A percentile compares a stretch with the other conserved stretches of the same genome.
phyloP scores from a whole-genome alignment of 345 rosid genomes.

The Eutrema yunnanense region DNA sequence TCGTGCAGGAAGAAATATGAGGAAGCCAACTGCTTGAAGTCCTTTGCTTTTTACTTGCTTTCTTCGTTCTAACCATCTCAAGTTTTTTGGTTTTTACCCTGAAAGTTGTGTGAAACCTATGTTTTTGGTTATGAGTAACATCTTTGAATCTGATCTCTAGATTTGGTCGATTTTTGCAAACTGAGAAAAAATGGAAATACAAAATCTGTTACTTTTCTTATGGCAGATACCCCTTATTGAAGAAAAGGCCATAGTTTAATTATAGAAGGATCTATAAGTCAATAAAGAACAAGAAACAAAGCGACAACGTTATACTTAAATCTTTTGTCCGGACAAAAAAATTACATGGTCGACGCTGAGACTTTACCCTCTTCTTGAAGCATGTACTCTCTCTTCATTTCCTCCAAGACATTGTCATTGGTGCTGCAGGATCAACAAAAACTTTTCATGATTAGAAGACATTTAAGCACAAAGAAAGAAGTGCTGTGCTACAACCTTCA shows the following conservation, averaged over 20 bases:
- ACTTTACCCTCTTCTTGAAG: constrained; percentile 55
- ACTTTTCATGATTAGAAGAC: not conserved
- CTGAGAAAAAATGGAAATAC: not conserved
- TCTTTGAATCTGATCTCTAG: not conserved
- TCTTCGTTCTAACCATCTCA: not conserved
- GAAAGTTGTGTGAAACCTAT: constrained; percentile 1
- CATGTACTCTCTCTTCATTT: constrained; percentile 81
- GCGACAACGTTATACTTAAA: too few relatives aligned
- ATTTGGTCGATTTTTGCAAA: not conserved
- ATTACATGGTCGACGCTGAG: constrained; percentile 16
- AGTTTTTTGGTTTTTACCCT: not conserved
- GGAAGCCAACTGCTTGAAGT: constrained; percentile 64
- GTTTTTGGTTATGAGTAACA: not conserved
- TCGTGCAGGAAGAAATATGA: constrained; percentile 97
- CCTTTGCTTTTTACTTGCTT: not conserved
- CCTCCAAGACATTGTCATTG: constrained; percentile 74
- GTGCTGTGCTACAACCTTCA: not conserved
- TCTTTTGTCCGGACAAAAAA: not conserved
- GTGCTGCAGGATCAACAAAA: constrained; percentile 50
- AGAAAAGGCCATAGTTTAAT: not conserved
- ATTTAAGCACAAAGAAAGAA: not conserved
- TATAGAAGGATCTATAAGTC: not conserved
- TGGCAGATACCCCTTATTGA: not conserved
- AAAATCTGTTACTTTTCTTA: constrained; percentile 1
- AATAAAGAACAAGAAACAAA: not conserved